phyloP scores from a whole-genome alignment of 768 basidiomycete species.

The Tricholoma matsutake region DNA sequence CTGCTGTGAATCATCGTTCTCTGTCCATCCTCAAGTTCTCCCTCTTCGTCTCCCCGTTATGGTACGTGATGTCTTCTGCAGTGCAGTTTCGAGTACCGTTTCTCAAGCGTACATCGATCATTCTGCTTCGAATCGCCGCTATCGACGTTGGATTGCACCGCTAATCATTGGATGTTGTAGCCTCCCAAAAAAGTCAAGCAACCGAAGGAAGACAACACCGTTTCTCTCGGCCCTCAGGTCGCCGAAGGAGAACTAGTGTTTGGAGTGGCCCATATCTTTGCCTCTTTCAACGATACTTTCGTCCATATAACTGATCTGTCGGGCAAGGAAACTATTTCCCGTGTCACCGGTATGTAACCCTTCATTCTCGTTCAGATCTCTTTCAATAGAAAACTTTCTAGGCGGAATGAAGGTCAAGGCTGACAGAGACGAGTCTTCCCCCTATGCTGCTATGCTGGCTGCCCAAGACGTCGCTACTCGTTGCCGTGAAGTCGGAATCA shows the following conservation, averaged over 20 bases:
- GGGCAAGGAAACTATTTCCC: constrained; percentile 98
- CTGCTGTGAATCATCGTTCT: constrained; percentile 20
- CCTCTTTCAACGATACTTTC: constrained; percentile 99
- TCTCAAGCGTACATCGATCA: constrained; percentile 1
- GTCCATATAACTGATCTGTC: constrained; percentile 99
- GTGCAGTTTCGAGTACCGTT: background rate
- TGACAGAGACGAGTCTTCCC: constrained; percentile 98
- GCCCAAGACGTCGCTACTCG: constrained; percentile 95
- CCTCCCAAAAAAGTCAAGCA: constrained; percentile 82
- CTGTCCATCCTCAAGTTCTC: constrained; percentile 34
- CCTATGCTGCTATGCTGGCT: constrained; percentile 96
- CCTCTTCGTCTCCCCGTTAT: constrained; percentile 31
- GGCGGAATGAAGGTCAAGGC: constrained; percentile 99
- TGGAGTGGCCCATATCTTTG: constrained; percentile 98
- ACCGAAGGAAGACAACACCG: constrained; percentile 76
- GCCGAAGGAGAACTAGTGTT: constrained; percentile 96
- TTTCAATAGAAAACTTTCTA: constrained; percentile 21
- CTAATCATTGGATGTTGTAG: constrained; percentile 60
- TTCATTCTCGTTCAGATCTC: background rate
- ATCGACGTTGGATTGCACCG: constrained; percentile 45
- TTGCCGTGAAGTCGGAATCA: constrained; percentile 98
- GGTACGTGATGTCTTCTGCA: constrained; percentile 28
- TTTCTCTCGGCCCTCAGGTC: constrained; percentile 93
- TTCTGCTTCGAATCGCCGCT: constrained; percentile 1
- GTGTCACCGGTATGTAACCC: constrained; percentile 78